Conservation (phyloP, 1,139 yeast species). For the Suhomyces taliae region DNA sequence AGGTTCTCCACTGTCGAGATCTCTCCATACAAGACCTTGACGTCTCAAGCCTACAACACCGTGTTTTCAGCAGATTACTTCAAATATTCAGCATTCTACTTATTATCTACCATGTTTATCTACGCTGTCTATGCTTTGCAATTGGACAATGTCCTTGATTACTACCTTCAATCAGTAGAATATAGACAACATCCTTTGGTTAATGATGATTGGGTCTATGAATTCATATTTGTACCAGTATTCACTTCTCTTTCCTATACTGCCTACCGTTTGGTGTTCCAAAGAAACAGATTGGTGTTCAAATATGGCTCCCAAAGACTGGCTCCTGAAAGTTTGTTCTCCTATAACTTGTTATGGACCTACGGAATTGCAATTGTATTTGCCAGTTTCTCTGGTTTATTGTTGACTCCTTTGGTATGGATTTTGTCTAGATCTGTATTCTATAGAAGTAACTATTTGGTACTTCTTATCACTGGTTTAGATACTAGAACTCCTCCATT, state of each 20-base stretch:
- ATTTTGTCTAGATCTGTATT: constrained; percentile 41
- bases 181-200: constrained; percentile 53
- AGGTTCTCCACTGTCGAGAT: constrained; percentile 52
- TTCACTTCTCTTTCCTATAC: constrained; percentile 50
- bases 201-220: constrained; percentile 63
- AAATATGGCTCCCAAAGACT: constrained; percentile 43
- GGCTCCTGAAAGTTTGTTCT: constrained; percentile 41
- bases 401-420: constrained; percentile 49
- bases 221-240: constrained; percentile 42
- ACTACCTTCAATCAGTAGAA: constrained; percentile 45
- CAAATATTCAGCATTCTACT: constrained; percentile 35
- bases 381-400: constrained; percentile 24
- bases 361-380: constrained; percentile 29
- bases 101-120: constrained; percentile 37
- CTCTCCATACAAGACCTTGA: constrained; percentile 49
- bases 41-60: constrained; percentile 48
- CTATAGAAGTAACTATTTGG: constrained; percentile 38
- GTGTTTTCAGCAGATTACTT: constrained; percentile 43
- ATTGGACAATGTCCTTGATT: constrained; percentile 25
- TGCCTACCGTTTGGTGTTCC: constrained; percentile 53
- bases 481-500: constrained; percentile 36
- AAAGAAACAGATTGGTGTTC: constrained; percentile 60
- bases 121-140: constrained; percentile 33
- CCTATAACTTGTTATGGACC: constrained; percentile 29
- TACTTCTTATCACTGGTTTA: constrained; percentile 31